Conservation (phyloP, 2,329 filamentous ascomycete genomes). For the Penicillium sp. region DNA sequence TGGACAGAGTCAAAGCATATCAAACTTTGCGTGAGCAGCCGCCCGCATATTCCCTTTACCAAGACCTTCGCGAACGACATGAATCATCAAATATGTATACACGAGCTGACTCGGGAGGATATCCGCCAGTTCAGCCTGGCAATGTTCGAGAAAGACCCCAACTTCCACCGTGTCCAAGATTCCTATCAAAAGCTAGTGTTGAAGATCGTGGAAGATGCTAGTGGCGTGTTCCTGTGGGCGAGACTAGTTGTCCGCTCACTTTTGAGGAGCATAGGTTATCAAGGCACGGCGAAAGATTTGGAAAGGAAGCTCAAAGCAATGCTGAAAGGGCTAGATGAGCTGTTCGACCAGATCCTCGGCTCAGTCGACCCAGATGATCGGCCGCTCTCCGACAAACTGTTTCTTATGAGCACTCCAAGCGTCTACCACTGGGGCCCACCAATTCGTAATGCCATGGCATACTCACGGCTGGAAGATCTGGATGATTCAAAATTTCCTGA, state of each 20-base stretch:
- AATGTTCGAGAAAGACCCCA: slow-evolving; percentile 8
- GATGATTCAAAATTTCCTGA: not conserved
- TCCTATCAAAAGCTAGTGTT: slow-evolving; percentile 1
- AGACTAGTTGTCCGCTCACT: slow-evolving; percentile 22
- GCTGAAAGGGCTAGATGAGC: slow-evolving; percentile 17
- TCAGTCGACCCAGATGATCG: slow-evolving; percentile 12
- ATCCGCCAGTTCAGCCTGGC: not conserved
- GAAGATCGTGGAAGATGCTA: slow-evolving; percentile 2
- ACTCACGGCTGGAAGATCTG: not conserved
- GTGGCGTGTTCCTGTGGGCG: slow-evolving; percentile 30
- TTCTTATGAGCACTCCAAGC: not conserved
- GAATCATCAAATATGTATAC: not conserved
- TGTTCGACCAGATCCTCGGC: slow-evolving; percentile 21
- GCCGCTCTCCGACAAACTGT: slow-evolving; percentile 6
- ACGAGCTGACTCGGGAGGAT: not conserved
- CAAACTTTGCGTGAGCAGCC: not conserved
- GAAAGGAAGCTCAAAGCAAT: slow-evolving; percentile 13
- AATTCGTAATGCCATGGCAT: not conserved
- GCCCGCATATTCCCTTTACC: not conserved
- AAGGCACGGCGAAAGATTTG: slow-evolving; percentile 9
- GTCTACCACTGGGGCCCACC: not conserved
- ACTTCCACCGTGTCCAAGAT: slow-evolving; percentile 2
- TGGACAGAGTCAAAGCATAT: not conserved
- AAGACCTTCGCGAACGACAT: not conserved
- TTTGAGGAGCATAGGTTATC: slow-evolving; percentile 14